Evolutionary conservation across 2,329 filamentous ascomycete species (phyloP).

Genomic region (Alternaria triticina): DNA sequence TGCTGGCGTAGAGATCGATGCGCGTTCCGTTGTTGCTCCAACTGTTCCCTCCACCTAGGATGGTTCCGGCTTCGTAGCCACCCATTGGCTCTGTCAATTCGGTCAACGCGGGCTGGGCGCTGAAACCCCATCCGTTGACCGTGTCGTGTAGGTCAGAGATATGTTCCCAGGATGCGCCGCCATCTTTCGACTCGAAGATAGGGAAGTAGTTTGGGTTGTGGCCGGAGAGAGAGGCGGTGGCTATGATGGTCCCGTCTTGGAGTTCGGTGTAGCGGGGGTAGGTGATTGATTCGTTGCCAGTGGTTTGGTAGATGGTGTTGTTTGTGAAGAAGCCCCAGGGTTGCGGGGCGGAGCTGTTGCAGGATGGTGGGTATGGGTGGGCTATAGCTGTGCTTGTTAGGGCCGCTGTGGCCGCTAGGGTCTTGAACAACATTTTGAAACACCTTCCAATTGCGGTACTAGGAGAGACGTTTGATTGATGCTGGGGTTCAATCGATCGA

Average conservation of each 20-base stretch:
- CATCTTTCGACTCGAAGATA: constrained; percentile 53
- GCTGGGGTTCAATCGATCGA: not conserved
- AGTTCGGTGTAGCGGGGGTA: constrained; percentile 25
- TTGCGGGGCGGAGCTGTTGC: not conserved
- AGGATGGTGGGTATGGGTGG: not conserved
- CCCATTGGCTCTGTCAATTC: constrained; percentile 22
- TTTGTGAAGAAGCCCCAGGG: constrained; percentile 27
- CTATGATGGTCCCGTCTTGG: constrained; percentile 24
- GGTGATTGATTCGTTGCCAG: constrained; percentile 17
- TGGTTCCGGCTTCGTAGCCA: constrained; percentile 26
- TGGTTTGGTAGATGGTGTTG: constrained; percentile 28
- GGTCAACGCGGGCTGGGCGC: constrained; percentile 52
- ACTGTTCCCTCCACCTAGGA: constrained; percentile 53
- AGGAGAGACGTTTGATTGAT: not conserved
- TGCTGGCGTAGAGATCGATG: constrained; percentile 33
- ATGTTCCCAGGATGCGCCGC: constrained; percentile 62
- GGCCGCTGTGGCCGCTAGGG: not conserved
- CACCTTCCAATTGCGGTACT: not conserved
- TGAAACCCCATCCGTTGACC: constrained; percentile 67
- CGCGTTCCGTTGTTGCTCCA: constrained; percentile 55
- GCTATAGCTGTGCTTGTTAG: not conserved
- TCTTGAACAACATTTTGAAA: not conserved
- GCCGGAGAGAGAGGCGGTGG: constrained; percentile 20
- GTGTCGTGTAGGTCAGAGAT: constrained; percentile 66
- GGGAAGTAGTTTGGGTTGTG: constrained; percentile 42